Evolutionary conservation across 2,329 filamentous ascomycete genomes (phyloP), one percentile per base, ranked within the genome.

Genomic region (Ceratocystis harringtonii): DNA sequence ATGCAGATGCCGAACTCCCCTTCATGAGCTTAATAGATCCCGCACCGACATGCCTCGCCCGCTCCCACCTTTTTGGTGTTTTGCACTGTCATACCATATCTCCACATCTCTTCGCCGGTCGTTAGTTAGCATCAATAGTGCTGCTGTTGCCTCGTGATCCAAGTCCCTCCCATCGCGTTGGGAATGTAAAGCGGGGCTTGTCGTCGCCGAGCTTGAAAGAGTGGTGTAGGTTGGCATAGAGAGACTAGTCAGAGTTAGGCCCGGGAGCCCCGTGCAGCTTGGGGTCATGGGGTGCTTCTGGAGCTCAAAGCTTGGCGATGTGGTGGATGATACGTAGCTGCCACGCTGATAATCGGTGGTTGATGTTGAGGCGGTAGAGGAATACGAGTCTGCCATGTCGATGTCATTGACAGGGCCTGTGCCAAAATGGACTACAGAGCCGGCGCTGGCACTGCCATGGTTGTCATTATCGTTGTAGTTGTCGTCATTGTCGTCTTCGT

Each of bases 71-170:
- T 48, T 45, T 57, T 48, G 71, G 73, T 83, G 80, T 64, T 76
- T 77, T 4, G 83, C 80, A 72, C 80, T 83, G 77, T 82, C 81
- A 2, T 10, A n/a, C 28, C 48, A 55, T 7, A 19, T 62, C 50
- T 65, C 65, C 0, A 17, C 36, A 61, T 77, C 45, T 17, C 79
- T 80, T 44, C 89, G 80, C 50, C 89, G 82, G 73, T 94, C 90
- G 64, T 80, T 84, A 69, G 92, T 95, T 67, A 96, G 78, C 91
- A 96, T 95, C 73, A 96, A 75, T 70, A 96, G 74, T 2, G 91
- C 92, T 12, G 90, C 87, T 6, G 90, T 94, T 0, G 90, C 92
- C 73, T 94, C 90, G 68, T 91, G 86, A 68, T 88, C 84, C 3
- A 83, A 71, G 12, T 30, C 52, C 10, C 25, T 12, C 8, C 22